Base-by-base conservation (phyloP, 352 stramenopile genomes). In the Phytophthora ramorum region DNA sequence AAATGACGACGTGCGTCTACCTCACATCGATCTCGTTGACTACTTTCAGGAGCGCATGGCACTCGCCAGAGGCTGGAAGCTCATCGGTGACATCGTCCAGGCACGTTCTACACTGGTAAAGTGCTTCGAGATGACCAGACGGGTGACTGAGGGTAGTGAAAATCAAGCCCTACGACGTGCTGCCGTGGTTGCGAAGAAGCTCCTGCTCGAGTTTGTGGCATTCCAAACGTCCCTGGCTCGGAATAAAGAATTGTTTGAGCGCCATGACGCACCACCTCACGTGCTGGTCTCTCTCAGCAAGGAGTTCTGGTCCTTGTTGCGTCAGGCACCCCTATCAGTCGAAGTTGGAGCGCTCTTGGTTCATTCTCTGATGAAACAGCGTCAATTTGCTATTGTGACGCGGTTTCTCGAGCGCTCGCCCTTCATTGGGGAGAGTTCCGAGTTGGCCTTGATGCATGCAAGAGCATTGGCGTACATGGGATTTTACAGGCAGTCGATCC, bases 371-470 rank as follows among this genome's bases (percentile, higher is more conserved):
- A 67, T 73, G 56, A 40, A 44, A 28, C 58, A 73, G 12, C 57
- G 56, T 13, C 69, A 70, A 37, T 68, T 66, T 14, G 16, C 48
- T 7, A 17, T 61, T 9, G 48, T 79, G 13, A 52, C 45, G 14
- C 56, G 43, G 16, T 58, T 70, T 49, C 46, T 79, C 16, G 46
- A 66, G 0, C 9, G 30, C n/a, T 76, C 62, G 3, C 17, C 58
- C 9, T 62, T 81, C 7, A 59, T 38, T 8, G 12, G 20, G 19
- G 22, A 51, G 35, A 51, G 52, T 55, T 45, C 53, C 7, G 37
- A 50, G 32, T 38, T 83, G 41, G 79, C 69, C 22, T 37, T 81
- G 35, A 9, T 59, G 10, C 51, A 71, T 45, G 65, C 69, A 47
- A 58, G 41, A n/a, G 66, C 66, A 10, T 46, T 83, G 12, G 69